Conservation (phyloP, 306 rosid genomes). For the Dalbergia cochinchinensis region DNA sequence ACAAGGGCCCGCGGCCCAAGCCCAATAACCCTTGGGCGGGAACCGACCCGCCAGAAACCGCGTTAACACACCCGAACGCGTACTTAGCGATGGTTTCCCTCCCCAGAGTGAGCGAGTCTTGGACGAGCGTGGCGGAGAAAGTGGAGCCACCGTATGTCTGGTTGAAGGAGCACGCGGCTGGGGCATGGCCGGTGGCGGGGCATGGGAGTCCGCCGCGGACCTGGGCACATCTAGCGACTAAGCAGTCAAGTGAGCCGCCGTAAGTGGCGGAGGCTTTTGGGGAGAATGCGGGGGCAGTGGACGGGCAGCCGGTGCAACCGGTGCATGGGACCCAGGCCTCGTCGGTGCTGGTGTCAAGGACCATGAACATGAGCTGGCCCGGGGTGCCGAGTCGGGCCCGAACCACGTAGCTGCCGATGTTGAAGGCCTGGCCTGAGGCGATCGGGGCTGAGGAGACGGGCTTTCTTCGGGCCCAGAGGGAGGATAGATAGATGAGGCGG, state of each 20-base stretch:
- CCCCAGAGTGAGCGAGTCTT: slow-evolving; percentile 59
- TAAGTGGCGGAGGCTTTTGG: slow-evolving; percentile 58
- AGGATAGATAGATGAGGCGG: slow-evolving; percentile 61
- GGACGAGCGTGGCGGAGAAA: slow-evolving; percentile 67
- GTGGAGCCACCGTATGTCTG: slow-evolving; percentile 74
- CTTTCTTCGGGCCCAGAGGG: slow-evolving; percentile 8
- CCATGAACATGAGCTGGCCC: slow-evolving; percentile 68
- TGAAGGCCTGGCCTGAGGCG: slow-evolving; percentile 12
- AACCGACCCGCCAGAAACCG: slow-evolving; percentile 53
- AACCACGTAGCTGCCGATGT: slow-evolving; percentile 58
- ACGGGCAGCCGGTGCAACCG: slow-evolving; percentile 51
- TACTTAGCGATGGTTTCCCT: slow-evolving; percentile 46
- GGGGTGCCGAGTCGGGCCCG: slow-evolving; percentile 69
- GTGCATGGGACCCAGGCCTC: slow-evolving; percentile 73
- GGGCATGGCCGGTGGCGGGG: slow-evolving; percentile 34
- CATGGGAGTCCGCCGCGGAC: slow-evolving; percentile 66
- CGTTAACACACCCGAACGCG: slow-evolving; percentile 63
- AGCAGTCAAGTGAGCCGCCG: slow-evolving; percentile 54
- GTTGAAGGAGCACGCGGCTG: slow-evolving; percentile 60
- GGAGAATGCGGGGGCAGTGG: slow-evolving; percentile 49
- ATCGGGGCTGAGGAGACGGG: slow-evolving; percentile 3
- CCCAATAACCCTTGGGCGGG: slow-evolving; percentile 84
- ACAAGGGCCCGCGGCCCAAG: slow-evolving; percentile 78
- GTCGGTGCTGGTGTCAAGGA: slow-evolving; percentile 51
- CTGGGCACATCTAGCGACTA: slow-evolving; percentile 52